Evolutionary conservation across 2,329 filamentous ascomycete species (phyloP).

Genomic region (Ceratocystis smalleyi): DNA sequence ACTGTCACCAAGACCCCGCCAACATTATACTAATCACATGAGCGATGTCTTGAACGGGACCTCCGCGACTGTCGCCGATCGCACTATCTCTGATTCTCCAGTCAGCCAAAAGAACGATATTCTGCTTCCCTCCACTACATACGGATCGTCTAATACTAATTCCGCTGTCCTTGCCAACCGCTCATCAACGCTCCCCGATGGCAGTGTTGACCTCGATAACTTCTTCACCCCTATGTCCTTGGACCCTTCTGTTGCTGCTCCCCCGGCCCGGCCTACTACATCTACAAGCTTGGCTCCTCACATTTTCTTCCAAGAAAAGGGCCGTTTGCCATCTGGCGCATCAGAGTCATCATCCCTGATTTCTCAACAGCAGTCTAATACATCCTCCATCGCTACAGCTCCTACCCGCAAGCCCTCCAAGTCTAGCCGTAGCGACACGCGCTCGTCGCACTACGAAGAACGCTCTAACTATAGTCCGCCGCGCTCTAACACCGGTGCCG

Average conservation of each 20-base stretch:
- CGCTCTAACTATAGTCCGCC: conserved; percentile 23
- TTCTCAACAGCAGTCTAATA: conserved; percentile 10
- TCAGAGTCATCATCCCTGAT: conserved; percentile 11
- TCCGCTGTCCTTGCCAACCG: conserved; percentile 42
- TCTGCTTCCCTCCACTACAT: conserved; percentile 58
- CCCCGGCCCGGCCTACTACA: conserved; percentile 32
- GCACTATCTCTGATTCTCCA: conserved; percentile 7
- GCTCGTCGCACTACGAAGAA: conserved; percentile 19
- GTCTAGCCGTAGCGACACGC: conserved; percentile 30
- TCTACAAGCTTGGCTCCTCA: conserved; percentile 50
- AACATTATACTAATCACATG: conserved; percentile 17
- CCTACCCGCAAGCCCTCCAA: conserved; percentile 35
- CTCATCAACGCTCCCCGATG: conserved; percentile 40
- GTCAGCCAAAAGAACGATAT: conserved; percentile 39
- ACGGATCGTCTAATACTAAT: conserved; percentile 56
- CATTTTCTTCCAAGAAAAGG: conserved; percentile 80
- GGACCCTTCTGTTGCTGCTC: conserved; percentile 45
- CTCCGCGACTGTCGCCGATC: background rate
- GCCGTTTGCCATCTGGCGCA: conserved; percentile 33
- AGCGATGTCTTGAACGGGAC: conserved; percentile 23
- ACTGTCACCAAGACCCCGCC: conserved; percentile 46
- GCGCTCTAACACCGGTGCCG: conserved; percentile 19
- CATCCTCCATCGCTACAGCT: background rate
- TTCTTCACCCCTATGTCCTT: conserved; percentile 65
- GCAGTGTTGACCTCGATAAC: conserved; percentile 43